Evolutionary conservation across 1,284 basidiomycete genomes (phyloP), one percentile per base, ranked within the genome.

Genomic region (Coriolopsis trogii): DNA sequence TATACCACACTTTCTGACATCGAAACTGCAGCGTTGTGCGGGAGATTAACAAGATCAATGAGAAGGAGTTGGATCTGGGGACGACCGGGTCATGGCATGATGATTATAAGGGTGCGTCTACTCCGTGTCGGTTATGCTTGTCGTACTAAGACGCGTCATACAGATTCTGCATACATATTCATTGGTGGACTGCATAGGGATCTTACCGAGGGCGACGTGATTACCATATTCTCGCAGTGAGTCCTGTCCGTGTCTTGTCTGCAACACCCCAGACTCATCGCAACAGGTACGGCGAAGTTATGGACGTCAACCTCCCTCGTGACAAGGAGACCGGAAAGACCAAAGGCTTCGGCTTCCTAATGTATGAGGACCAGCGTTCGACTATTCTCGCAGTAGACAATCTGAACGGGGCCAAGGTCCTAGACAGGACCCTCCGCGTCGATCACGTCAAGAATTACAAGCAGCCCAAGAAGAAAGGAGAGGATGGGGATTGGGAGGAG

Each of bases 361-460:
- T 99, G 95, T 99, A 98, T 71, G 93, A 97, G 72, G 95, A 99
- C 73, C 97, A 99, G 72, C 83, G 93, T 40, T 95, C 92, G 50
- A 99, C 97, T 3, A 74, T 98, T 45, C 79, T 99, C 31, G 97
- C 97, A 5, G 96, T 99, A 58, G 97, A 99, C 75, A 99, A 99
- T 73, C 82, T 99, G 70, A 98, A 98, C 66, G 97, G 97, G 28
- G 90, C 94, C 34, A 84, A 87, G 59, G 89, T 99, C 34, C 74
- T 98, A 24, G 93, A 91, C 6, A 80, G 87, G 62, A 96, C 87
- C 3, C 71, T 98, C 40, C 84, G 94, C 21, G 95, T 97, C 40
- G 97, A 99, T 65, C 97, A 99, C 68, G 94, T 96, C 54, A 88
- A 87, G 66, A 84, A 93, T 62, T 99, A 98, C 73, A 94, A 92